Evolutionary conservation across 2,329 filamentous ascomycete genomes (phyloP).

Genomic region (Clonostachys solani): DNA sequence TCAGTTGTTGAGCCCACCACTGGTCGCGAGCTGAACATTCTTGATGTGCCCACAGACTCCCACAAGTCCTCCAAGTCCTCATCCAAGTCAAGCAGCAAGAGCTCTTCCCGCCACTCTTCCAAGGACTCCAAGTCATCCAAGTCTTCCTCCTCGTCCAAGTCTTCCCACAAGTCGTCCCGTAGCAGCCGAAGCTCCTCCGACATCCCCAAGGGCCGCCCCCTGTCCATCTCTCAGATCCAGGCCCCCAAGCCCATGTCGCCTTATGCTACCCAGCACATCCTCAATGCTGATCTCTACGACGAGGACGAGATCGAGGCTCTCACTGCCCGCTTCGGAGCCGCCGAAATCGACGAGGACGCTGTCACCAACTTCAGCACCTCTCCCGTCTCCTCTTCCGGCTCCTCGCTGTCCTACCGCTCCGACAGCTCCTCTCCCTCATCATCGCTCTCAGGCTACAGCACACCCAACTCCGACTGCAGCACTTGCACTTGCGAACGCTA

Average conservation of each 20-base stretch:
- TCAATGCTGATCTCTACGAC: constrained; percentile 73
- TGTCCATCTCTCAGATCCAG: constrained; percentile 85
- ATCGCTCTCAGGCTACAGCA: constrained; percentile 74
- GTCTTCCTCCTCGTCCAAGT: constrained; percentile 35
- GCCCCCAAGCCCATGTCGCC: constrained; percentile 87
- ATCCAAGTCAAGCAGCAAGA: constrained; percentile 38
- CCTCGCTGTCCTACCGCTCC: constrained; percentile 67
- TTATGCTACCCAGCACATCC: constrained; percentile 81
- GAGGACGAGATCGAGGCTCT: constrained; percentile 75
- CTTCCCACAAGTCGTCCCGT: constrained; percentile 41
- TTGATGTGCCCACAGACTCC: constrained; percentile 70
- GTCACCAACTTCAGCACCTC: constrained; percentile 51
- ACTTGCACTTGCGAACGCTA: constrained; percentile 93
- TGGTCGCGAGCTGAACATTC: constrained; percentile 93
- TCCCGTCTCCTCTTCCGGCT: constrained; percentile 64
- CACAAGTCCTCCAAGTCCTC: constrained; percentile 34
- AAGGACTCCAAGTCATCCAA: constrained; percentile 3
- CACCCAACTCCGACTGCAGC: constrained; percentile 69
- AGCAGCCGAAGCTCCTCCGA: constrained; percentile 49
- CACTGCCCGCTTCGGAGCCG: constrained; percentile 65
- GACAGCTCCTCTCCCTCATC: constrained; percentile 72
- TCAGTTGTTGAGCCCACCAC: constrained; percentile 94
- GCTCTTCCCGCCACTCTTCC: constrained; percentile 17
- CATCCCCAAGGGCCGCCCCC: constrained; percentile 82
- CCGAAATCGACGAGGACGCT: constrained; percentile 55